phyloP scores from a whole-genome alignment of 805 yeast species.

The Babjeviella inositovora region DNA sequence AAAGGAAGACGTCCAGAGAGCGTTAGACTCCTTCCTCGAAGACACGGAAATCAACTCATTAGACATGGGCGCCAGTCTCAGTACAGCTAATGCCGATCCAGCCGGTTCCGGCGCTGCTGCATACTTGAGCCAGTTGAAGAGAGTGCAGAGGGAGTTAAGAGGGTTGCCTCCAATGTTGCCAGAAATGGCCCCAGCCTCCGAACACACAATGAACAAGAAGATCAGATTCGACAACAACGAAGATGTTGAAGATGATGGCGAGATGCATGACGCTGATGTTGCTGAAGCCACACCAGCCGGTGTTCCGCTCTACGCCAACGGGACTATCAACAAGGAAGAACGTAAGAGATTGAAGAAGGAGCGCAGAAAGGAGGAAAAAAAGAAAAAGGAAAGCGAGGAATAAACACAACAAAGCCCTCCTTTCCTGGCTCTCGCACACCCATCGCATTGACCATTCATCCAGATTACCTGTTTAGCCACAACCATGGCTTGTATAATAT shows the following conservation, averaged over 20 bases:
- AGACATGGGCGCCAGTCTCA: too few species aligned
- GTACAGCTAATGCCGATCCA: too few species aligned
- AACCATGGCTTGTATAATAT: too few species aligned
- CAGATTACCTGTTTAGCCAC: too few species aligned
- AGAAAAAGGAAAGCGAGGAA: not conserved
- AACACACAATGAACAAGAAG: conserved; percentile 1
- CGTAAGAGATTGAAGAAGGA: conserved; percentile 2
- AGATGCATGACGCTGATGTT: too few species aligned
- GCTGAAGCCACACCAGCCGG: too few species aligned
- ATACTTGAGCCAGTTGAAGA: conserved; percentile 45
- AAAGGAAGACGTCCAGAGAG: too few species aligned
- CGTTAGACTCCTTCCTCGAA: too few species aligned
- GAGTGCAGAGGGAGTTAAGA: conserved; percentile 64
- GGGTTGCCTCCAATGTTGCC: conserved; percentile 60
- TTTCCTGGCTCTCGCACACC: conserved; percentile 1
- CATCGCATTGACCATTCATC: conserved; percentile 1
- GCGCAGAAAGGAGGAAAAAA: conserved; percentile 1
- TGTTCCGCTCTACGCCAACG: too few species aligned
- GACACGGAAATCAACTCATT: too few species aligned
- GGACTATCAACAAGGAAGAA: conserved; percentile 2
- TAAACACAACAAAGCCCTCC: not conserved
- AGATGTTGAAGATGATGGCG: too few species aligned
- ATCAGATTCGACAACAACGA: conserved; percentile 1
- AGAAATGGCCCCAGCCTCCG: not conserved
- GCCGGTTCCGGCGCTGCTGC: too few species aligned